These are phyloP conservation scores for bread wheat (Triticum aestivum) DNA, from an alignment of 176 grass and related monocot species.

Conservation along the genomic window DNA sequence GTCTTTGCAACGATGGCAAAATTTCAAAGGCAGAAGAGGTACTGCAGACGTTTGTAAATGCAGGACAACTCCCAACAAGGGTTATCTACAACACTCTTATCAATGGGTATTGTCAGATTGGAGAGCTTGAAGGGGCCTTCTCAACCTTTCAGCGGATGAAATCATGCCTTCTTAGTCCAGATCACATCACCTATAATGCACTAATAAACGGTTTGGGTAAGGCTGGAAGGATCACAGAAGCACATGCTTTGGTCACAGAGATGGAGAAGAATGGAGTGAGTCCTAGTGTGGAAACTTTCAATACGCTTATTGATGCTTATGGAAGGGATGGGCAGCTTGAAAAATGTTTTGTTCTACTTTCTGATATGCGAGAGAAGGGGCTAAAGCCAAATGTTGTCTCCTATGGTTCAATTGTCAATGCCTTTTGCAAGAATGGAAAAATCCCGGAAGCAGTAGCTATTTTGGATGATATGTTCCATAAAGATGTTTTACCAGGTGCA, in stretches of 20 bases:
- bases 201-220: constrained; percentile 66
- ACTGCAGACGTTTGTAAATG: constrained; percentile 29
- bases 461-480: constrained; percentile 58
- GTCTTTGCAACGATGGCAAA: constrained; percentile 59
- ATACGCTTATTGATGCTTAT: constrained; percentile 55
- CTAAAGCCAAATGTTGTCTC: constrained; percentile 50
- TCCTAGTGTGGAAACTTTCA: constrained; percentile 48
- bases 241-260: constrained; percentile 46
- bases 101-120: constrained; percentile 58
- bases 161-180: constrained; percentile 32
- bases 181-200: constrained; percentile 60
- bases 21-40: constrained; percentile 51
- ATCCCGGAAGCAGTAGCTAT: constrained; percentile 58
- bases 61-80: constrained; percentile 45
- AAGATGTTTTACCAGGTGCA: constrained; percentile 55
- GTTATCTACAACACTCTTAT: constrained; percentile 63
- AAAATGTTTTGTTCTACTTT: constrained; percentile 46
- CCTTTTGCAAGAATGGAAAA: constrained; percentile 62
- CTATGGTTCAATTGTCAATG: constrained; percentile 67
- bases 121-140: constrained; percentile 43
- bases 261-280: constrained; percentile 49
- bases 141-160: constrained; percentile 46
- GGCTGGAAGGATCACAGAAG: constrained; percentile 38
- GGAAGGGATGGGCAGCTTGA: constrained; percentile 45
- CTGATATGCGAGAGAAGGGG: constrained; percentile 52